Evolutionary conservation across 2,329 filamentous ascomycete genomes (phyloP), one percentile per base, ranked within the genome.

Genomic region (Corniculantispora saksenae): DNA sequence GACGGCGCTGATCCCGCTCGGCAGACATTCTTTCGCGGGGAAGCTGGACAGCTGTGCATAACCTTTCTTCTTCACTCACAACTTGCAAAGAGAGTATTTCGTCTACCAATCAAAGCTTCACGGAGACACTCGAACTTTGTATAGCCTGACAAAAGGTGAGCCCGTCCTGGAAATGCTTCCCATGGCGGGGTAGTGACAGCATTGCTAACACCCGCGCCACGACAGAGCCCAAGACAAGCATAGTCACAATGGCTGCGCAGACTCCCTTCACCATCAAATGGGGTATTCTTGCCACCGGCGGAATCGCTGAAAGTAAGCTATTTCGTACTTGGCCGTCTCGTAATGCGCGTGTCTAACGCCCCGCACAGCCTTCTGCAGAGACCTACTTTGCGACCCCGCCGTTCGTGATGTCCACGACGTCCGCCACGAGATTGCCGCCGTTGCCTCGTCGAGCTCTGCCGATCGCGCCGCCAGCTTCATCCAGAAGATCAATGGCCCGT

Each of bases 391-490:
- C 66, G 88, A 94, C 77, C 90, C 93, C 19, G 81, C 84, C 48
- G 82, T 83, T 56, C 91, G 93, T 70, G 85, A 84, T 59, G 90
- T 91, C 61, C 80, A 82, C 66, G 91, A 96, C 71, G 83, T 97
- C 68, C 84, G 85, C 64, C 93, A 97, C 79, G 86, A 88, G 70
- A 85, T 97, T 56, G 86, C 89, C 23, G 93, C 92, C 25, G 93
- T 91, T 7, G 91, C 92, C 25, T 95, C 92, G 1, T 95, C 92
- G 5, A 88, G 86, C 48, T 92, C 91, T 55, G 82, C 85, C 68
- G 82, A 86, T 53, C 87, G 89, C 61, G 93, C 93, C 1, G 82
- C 85, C 66, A 81, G 87, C 58, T 97, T 97, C 79, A 84, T 97
- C 74, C 81, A 86, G 67, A 86, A 89, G 67, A 85, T 90, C 45